Evolutionary conservation across 225 moss, liverwort and hornwort species (phyloP).

Genomic region (Sphagnum tenellum): DNA sequence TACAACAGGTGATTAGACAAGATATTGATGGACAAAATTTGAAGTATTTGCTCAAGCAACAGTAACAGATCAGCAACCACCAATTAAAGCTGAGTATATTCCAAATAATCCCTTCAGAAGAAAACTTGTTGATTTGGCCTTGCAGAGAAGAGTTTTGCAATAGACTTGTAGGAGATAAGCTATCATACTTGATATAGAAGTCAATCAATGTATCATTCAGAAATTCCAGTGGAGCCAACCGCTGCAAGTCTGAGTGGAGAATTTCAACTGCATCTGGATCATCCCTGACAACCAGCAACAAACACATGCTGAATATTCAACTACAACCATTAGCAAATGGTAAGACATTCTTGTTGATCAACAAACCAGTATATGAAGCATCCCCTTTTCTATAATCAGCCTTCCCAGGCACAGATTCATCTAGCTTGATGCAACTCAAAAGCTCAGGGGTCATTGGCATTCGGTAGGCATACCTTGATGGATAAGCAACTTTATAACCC

Average conservation of each 20-base stretch:
- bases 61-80: too few relatives aligned
- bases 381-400: too few relatives aligned
- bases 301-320: too few relatives aligned
- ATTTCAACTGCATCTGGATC: slow-evolving; percentile 90
- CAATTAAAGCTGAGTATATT: too few relatives aligned
- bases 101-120: too few relatives aligned
- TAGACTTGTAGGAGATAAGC: background rate
- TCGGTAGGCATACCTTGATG: slow-evolving; percentile 43
- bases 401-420: background rate
- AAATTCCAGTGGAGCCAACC: slow-evolving; percentile 65
- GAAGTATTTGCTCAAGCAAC: too few relatives aligned
- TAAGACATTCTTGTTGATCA: too few relatives aligned
- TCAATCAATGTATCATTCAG: slow-evolving; percentile 92
- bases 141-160: background rate
- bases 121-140: background rate
- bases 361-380: too few relatives aligned
- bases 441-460: background rate
- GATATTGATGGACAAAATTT: too few relatives aligned
- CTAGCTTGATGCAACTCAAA: background rate
- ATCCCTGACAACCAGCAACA: slow-evolving; percentile 23
- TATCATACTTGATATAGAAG: slow-evolving; percentile 79
- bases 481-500: slow-evolving; percentile 67
- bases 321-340: too few relatives aligned
- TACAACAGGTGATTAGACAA: too few relatives aligned
- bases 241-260: slow-evolving; percentile 44